Evolutionary conservation across 2,329 filamentous ascomycete species (phyloP), one percentile per base, ranked within the genome.

Genomic region (Akanthomyces lecanii): DNA sequence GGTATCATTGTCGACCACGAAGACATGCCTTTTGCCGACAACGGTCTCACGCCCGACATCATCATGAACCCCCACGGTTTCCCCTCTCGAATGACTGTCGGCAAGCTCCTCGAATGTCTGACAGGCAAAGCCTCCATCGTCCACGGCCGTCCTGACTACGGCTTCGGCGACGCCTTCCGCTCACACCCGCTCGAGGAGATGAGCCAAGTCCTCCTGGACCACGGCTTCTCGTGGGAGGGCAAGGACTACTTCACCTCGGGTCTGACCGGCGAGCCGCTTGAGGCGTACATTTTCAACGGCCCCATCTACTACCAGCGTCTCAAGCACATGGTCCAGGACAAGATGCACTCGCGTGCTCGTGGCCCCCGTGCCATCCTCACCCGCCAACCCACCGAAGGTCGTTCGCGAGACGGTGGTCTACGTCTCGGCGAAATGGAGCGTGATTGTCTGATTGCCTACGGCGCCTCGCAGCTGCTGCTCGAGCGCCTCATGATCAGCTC

Each of bases 51-150:
- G n/a, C 95, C 95, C 0, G 95, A 99, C 76, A 97, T 99, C 68
- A 99, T 99, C 85, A 99, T 99, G 95, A 99, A 99, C 80, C 95
- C 96, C 0, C 95, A 99, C 78, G 95, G 95, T 87, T 99, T 99
- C 83, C 95, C 95, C 1, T 98, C 94, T 38, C 95, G 95, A 76
- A 99, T 99, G 95, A 99, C 95, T 61, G 95, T 99, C 66, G 95
- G 95, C 38, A 99, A 99, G 77, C 90, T 99, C 81, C 85, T 99
- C 57, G 95, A 99, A 74, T 90, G 97, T 51, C 82, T 99, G 18
- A 92, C 93, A 0, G 95, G 95, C 67, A 99, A 99, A 77, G 95
- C 95, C 0, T 92, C 93, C 14, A 88, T 99, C 2, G 77, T 99
- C 4, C 85, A 89, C 64, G 95, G 95, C 5, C 88, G 89, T 8